Base-by-base conservation (phyloP, 2,329 filamentous ascomycete species). In the Volutella citrinella region DNA sequence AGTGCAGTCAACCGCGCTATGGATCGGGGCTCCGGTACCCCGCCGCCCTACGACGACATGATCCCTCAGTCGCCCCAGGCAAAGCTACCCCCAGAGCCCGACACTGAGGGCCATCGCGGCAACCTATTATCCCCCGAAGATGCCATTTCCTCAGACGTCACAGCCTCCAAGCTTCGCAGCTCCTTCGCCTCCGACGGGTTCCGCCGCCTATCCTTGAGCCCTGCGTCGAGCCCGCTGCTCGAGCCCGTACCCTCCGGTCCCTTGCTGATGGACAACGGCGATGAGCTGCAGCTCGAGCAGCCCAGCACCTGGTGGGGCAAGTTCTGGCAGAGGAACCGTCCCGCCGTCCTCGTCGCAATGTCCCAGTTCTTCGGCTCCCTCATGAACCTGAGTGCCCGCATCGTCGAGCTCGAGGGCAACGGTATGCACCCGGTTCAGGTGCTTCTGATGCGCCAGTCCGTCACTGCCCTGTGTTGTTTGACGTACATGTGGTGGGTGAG, bases 371-470 rank as follows among this genome's bases (percentile, higher is more conserved):
- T 95, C 49, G 87, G 83, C 3, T 81, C 84, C 0, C 62, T 86
- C 32, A 95, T 95, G 90, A 94, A 93, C 57, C 77, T 94, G 9
- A 80, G 80, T 24, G 86, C 87, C 1, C 74, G 88, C 14, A 60
- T 91, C 10, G 67, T 95, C 23, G 87, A 94, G 56, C 70, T 84
- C 13, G 70, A 84, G 45, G 82, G 78, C 34, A 71, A 80, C 28
- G 78, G 78, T 3, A 82, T 94, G 69, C 79, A 93, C 66, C 87
- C 89, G 0, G 82, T 94, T 46, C 86, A 93, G 63, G 82, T 95
- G 40, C 73, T 95, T 5, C 89, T 95, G 51, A 76, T 78, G 7
- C 78, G 90, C 36, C 90, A 94, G 80, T 67, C 69, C 35, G 75
- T 93, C 39, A 95, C 90, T 0, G 69, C 78, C 2, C 14, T 84